Evolutionary conservation across 2,329 filamentous ascomycete genomes (phyloP).

Genomic region (Pseudopithomyces maydicus): DNA sequence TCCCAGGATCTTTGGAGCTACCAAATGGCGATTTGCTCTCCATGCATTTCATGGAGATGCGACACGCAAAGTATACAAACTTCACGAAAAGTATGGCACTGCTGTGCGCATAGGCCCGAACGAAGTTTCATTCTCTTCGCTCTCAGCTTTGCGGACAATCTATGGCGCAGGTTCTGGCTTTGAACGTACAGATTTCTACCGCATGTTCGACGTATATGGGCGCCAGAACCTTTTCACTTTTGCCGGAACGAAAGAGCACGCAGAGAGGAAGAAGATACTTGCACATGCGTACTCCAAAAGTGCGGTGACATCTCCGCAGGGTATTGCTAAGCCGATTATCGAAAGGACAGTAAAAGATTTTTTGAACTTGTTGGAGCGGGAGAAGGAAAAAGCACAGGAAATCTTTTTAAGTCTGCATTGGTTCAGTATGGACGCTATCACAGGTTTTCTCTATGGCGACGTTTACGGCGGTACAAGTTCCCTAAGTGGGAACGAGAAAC

Average conservation of each 20-base stretch:
- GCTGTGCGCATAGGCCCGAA: conserved; percentile 19
- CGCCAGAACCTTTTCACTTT: conserved; percentile 61
- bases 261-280: conserved; percentile 58
- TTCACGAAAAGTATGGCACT: conserved; percentile 46
- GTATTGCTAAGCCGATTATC: conserved; percentile 19
- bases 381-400: conserved; percentile 43
- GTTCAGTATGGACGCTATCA: conserved; percentile 60
- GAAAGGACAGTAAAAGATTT: conserved; percentile 49
- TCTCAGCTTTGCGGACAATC: conserved; percentile 57
- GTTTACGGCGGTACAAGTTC: conserved; percentile 51
- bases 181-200: conserved; percentile 58
- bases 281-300: conserved; percentile 60
- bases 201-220: conserved; percentile 62
- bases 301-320: conserved; percentile 22
- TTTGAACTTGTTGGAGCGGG: conserved; percentile 47
- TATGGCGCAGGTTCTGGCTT: conserved; percentile 61
- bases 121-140: conserved; percentile 35
- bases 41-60: conserved; percentile 53
- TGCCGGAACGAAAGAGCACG: conserved; percentile 49
- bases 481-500: conserved; percentile 42
- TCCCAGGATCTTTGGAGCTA: conserved; percentile 48
- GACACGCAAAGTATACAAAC: conserved; percentile 47
- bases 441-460: conserved; percentile 57
- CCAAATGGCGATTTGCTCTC: conserved; percentile 53
- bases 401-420: conserved; percentile 59